Evolutionary conservation across 2,329 filamentous ascomycete species (phyloP).

Genomic region (Truncatella angustata): DNA sequence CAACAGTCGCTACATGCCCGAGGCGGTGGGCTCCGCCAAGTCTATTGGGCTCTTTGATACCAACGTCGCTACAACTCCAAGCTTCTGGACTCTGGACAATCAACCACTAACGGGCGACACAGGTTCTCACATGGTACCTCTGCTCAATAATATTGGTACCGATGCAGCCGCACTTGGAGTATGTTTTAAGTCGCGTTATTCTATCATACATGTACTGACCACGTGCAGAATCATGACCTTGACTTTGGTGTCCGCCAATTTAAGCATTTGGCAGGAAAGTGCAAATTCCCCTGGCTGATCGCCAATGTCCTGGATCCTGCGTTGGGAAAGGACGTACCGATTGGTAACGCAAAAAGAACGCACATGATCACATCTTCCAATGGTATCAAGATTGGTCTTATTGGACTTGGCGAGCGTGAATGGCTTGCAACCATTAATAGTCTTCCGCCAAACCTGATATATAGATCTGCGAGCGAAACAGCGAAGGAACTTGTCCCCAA

Average conservation of each 20-base stretch:
- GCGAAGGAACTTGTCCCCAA: constrained; percentile 73
- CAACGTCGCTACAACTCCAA: no score
- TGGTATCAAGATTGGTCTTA: constrained; percentile 80
- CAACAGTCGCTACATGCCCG: neutral
- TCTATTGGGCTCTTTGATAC: no score
- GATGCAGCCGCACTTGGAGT: constrained; percentile 81
- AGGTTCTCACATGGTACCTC: constrained; percentile 83
- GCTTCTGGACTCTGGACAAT: no score
- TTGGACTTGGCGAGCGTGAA: constrained; percentile 83
- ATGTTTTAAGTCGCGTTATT: constrained; percentile 25
- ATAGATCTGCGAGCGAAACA: constrained; percentile 73
- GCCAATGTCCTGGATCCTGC: constrained; percentile 86
- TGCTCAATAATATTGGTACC: constrained; percentile 75
- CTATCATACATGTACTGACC: constrained; percentile 13
- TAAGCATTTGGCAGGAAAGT: constrained; percentile 67
- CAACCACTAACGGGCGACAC: neutral
- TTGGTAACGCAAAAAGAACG: constrained; percentile 74
- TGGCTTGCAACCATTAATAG: constrained; percentile 89
- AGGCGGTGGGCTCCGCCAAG: no score
- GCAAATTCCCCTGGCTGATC: constrained; percentile 84
- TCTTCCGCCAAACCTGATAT: constrained; percentile 77
- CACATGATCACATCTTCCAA: constrained; percentile 77
- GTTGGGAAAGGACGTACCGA: constrained; percentile 69
- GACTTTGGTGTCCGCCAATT: constrained; percentile 89
- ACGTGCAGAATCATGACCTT: constrained; percentile 82